Evolutionary conservation across 2,329 filamentous ascomycete genomes (phyloP), one percentile per base, ranked within the genome.

Genomic region (Cytospora chrysosperma): DNA sequence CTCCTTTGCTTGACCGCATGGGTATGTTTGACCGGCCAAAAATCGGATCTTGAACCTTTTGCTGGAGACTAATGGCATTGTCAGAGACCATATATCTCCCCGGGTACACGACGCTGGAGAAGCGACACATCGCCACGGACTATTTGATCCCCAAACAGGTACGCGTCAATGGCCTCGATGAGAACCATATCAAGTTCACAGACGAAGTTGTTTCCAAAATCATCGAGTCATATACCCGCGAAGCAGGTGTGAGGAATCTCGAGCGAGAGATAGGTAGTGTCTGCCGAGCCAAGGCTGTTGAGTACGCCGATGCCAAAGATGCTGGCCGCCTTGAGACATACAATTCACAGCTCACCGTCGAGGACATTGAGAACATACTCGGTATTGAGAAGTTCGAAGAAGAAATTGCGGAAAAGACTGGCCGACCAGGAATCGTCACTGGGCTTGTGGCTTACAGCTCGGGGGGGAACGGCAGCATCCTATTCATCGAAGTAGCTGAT

Each of bases 131-230:
- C 73, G 94, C 95, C 19, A 88, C 88, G 70, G 89, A 90, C 70
- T 95, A 99, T 76, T 82, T 99, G n/a, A 88, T 99, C 24, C 95
- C 95, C 15, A 99, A 98, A 79, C 95, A 99, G 75, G 89, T 98
- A 71, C 88, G 88, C 56, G 90, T 91, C 61, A 99, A 99, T 72
- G 95, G 95, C 28, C 85, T 99, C 58, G 82, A 82, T 56, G 81
- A 88, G 28, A 87, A 88, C 54, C 90, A 97, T 70, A 85, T 99
- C 56, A 77, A 82, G 43, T 87, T 99, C 67, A 86, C 86, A 51
- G 88, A 92, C 65, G 90, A 94, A 34, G 93, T 97, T 3, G 85
- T 99, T 62, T 92, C 94, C 75, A 96, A 96, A 76, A 92, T 97
- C 69, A 98, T 98, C 70, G 95, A 95, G 71, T 89, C 90, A 30